Base-by-base conservation (phyloP, 306 rosid species). In the Cicer arietinum region DNA sequence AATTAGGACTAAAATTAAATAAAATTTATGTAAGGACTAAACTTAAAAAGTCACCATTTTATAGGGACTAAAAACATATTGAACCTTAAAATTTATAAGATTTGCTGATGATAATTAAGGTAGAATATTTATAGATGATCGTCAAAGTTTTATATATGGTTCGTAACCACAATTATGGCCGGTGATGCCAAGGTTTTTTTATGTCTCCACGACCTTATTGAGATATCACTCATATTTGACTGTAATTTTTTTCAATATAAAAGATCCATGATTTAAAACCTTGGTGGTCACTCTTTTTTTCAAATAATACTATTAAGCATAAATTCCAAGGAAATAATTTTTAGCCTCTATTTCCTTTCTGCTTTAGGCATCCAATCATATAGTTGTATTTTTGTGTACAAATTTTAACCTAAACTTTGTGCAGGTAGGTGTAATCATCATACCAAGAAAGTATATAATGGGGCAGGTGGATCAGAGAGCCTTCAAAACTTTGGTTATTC, bases 401-500 rank as follows among this genome's bases (percentile, higher is more conserved):
- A 56, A 43, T 70, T 79, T 43, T 64, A 72, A 51, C 59, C 69
- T 73, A 11, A 56, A 35, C 54, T 76, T 73, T 86, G 73, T 88
- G 86, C 88, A 95, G 99, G 99, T 95, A 79, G 99, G 99, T 60
- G 99, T 95, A 58, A 88, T 95, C 56, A 89, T 95, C 63, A 92
- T 92, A 74, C 99, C 99, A 18, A 88, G 99, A 79, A 91, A 88
- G 77, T 89, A 95, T 77, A 90, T 95, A 71, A 92, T 95, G 98
- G 99, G 99, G 67, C 87, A 95, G 83, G 98, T 95, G 35, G 99
- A 95, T 72, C 92, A 95, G 74, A 90, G 98, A 83, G 93, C 99
- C 72, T 88, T 86, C 84, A 92, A 95, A 84, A 95, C 99, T 7
- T 75, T 95, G 93, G 84, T 95, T 57, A 92, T 95, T 80, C 81